These are phyloP conservation scores for Triadica sebifera DNA, from an alignment of 345 rosid genomes.

Conservation along the genomic window DNA sequence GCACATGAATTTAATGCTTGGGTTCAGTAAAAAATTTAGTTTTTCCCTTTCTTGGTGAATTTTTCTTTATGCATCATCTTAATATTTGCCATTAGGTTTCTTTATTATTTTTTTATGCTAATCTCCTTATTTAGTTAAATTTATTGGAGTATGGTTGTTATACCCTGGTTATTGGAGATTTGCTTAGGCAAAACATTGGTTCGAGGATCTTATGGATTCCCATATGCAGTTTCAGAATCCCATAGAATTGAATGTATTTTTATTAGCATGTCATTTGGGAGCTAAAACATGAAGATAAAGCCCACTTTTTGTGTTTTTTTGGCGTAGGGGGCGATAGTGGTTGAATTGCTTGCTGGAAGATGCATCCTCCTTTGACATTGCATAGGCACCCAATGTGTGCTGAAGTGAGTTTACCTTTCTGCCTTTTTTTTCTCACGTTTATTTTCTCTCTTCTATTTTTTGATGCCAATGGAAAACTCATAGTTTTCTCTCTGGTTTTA, in stretches of 20 bases:
- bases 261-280: neutral
- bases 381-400: constrained; percentile 93
- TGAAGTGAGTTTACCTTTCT: constrained; percentile 49
- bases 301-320: neutral
- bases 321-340: neutral
- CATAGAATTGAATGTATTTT: neutral
- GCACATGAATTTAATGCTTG: neutral
- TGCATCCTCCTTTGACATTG: constrained; percentile 95
- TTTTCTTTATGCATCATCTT: neutral
- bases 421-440: neutral
- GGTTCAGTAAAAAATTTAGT: neutral
- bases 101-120: neutral
- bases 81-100: too few species aligned
- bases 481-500: neutral
- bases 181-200: neutral
- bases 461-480: neutral
- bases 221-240: neutral
- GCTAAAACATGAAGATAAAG: neutral
- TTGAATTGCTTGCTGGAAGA: constrained; percentile 23
- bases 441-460: neutral
- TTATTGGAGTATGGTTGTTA: neutral
- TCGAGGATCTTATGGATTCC: neutral
- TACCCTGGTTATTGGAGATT: neutral
- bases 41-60: neutral
- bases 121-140: neutral